Evolutionary conservation across 768 basidiomycete species (phyloP).

Genomic region (Leccinum disarticulatum): DNA sequence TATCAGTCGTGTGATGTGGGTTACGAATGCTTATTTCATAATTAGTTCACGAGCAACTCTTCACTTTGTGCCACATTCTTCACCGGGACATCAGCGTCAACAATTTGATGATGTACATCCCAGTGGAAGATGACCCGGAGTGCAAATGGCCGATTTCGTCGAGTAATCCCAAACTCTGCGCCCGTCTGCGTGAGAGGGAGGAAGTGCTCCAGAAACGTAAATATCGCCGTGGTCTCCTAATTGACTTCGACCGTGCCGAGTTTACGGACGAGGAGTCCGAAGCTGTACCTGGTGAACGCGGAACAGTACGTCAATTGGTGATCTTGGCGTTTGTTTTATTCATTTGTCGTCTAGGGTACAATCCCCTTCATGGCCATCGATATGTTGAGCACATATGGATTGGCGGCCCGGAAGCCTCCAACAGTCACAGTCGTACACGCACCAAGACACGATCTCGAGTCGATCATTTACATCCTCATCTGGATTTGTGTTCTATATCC

Average conservation of each 20-base stretch:
- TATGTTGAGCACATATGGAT: not conserved
- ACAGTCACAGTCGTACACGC: no score
- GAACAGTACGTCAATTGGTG: not conserved
- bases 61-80: not conserved
- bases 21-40: not conserved
- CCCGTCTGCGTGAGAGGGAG: not conserved
- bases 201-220: not conserved
- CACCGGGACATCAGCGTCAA: not conserved
- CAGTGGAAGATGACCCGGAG: not conserved
- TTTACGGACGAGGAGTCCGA: not conserved
- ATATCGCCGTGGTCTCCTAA: slow-evolving; percentile 1
- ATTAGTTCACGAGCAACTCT: slow-evolving; percentile 1
- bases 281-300: not conserved
- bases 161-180: not conserved
- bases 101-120: not conserved
- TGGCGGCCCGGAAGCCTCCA: not conserved
- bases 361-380: slow-evolving; percentile 7
- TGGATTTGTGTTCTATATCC: not conserved
- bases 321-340: no score
- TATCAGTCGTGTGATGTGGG: not conserved
- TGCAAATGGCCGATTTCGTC: not conserved
- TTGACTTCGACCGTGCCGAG: slow-evolving; percentile 1
- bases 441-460: not conserved
- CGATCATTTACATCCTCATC: not conserved
- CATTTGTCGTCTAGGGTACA: not conserved